Evolutionary conservation across 2,329 filamentous ascomycete species (phyloP), one percentile per base, ranked within the genome.

Genomic region (Diplocarpon mali): DNA sequence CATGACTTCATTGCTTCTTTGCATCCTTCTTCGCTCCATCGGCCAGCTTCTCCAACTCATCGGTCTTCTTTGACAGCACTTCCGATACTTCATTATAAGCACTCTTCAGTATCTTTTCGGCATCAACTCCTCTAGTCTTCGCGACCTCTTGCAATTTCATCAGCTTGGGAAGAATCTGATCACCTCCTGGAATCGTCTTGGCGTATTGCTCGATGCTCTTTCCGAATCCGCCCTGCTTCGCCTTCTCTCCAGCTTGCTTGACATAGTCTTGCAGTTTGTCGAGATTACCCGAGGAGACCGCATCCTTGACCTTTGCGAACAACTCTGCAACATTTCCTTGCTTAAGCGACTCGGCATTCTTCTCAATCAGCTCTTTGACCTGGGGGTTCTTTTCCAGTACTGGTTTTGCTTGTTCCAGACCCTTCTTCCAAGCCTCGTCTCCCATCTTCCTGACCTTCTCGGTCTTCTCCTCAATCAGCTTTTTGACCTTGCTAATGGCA

Each of bases 321-420:
- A 85, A 62, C 54, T 85, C 76, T 40, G 68, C 66, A 12, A 76
- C 64, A 54, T 86, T 81, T 13, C 81, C 82, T 50, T 76, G 66
- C 67, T 83, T 85, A 39, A 89, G 64, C 0, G 71, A 64, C 45
- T 83, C 78, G 38, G 72, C 70, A 62, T 89, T 88, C 58, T 83
- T 68, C 67, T 85, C 80, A 1, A 88, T 60, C 0, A 86, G 62
- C 63, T 85, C 69, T 68, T 85, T 87, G 47, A 85, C 65, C 65
- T 84, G 69, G n/a, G 83, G 81, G 63, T 76, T 84, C 70, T 86
- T 86, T 54, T 87, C 82, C 1, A 88, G 70, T 47, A 78, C 75
- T 0, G 83, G 81, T 67, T 83, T 78, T 30, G 76, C 78, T 63
- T 85, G 69, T 64, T 87, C 78, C 38, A 84, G 59, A 0, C 76